These are phyloP conservation scores for Acanthochlamys bracteata DNA, from an alignment of 106 monocot species.

Conservation along the genomic window DNA sequence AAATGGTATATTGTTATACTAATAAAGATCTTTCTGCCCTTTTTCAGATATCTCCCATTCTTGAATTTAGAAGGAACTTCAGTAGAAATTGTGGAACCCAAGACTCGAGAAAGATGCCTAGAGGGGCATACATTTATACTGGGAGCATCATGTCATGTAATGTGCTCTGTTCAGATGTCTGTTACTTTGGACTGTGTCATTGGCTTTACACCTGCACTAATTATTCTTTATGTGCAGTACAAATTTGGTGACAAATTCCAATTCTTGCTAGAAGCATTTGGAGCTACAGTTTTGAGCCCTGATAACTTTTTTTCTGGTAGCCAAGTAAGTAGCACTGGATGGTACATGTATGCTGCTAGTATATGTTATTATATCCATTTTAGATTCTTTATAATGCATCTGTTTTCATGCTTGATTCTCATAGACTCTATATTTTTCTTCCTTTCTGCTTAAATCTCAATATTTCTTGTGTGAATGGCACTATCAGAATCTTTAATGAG, in stretches of 20 bases:
- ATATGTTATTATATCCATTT: too few species aligned
- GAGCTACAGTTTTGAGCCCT: constrained; percentile 41
- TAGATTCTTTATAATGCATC: too few species aligned
- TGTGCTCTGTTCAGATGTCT: constrained; percentile 1
- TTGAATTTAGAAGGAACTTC: constrained; percentile 33
- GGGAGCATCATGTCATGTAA: constrained; percentile 40
- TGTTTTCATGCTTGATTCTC: too few species aligned
- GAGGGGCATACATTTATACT: constrained; percentile 63
- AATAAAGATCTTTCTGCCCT: background rate
- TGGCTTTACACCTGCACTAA: background rate
- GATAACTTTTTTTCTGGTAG: constrained; percentile 52
- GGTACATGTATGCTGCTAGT: too few species aligned
- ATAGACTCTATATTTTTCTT: too few species aligned
- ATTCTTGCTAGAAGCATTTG: constrained; percentile 36
- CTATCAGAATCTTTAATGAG: too few species aligned
- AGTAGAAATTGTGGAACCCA: constrained; percentile 51
- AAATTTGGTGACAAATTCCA: constrained; percentile 52
- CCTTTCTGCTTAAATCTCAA: too few species aligned
- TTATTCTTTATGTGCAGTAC: constrained; percentile 50
- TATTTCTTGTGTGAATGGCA: too few species aligned
- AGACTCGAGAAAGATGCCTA: constrained; percentile 52
- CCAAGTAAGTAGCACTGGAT: constrained; percentile 29
- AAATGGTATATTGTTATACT: background rate
- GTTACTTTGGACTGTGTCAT: too few species aligned
- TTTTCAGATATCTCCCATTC: constrained; percentile 42